phyloP scores from a whole-genome alignment of 108 stramenopile species.

The Pseudonitzschia pungens region DNA sequence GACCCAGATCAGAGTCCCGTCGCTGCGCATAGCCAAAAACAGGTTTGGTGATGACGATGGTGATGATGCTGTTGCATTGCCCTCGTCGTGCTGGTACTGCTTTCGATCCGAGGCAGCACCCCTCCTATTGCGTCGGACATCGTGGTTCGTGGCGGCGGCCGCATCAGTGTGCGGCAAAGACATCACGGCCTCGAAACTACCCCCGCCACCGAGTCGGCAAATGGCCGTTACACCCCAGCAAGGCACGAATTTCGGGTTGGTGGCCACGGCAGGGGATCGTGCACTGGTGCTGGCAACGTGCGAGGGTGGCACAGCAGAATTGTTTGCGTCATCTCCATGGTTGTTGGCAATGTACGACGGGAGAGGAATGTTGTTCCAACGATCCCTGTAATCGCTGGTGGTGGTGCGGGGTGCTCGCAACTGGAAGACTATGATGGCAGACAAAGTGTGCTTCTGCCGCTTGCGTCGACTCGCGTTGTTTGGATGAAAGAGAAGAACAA shows the following conservation, averaged over 20 bases:
- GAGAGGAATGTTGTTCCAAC: conserved; percentile 14
- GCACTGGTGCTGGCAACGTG: conserved; percentile 9
- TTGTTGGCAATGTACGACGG: conserved; percentile 21
- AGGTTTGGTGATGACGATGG: conserved; percentile 9
- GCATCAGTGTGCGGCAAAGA: no score
- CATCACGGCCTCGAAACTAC: no score
- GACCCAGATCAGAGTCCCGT: conserved; percentile 33
- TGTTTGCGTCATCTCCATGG: not conserved
- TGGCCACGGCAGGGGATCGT: conserved; percentile 26
- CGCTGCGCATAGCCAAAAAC: conserved; percentile 30
- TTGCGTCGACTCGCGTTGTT: not conserved
- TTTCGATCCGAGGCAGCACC: no score
- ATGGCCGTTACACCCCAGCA: conserved; percentile 25
- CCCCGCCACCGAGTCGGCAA: not conserved
- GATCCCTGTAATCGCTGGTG: not conserved
- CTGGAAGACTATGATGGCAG: conserved; percentile 33
- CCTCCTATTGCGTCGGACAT: no score
- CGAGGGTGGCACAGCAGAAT: not conserved
- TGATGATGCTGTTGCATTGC: not conserved
- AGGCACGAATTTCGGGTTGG: conserved; percentile 28
- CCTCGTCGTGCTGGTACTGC: not conserved
- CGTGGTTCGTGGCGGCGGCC: no score
- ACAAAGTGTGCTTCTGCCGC: not conserved
- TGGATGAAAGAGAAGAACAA: conserved; percentile 32
- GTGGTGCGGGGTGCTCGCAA: conserved; percentile 21